phyloP scores from a whole-genome alignment of 129 eudicot species.

The Centrapalus pauciflorus region DNA sequence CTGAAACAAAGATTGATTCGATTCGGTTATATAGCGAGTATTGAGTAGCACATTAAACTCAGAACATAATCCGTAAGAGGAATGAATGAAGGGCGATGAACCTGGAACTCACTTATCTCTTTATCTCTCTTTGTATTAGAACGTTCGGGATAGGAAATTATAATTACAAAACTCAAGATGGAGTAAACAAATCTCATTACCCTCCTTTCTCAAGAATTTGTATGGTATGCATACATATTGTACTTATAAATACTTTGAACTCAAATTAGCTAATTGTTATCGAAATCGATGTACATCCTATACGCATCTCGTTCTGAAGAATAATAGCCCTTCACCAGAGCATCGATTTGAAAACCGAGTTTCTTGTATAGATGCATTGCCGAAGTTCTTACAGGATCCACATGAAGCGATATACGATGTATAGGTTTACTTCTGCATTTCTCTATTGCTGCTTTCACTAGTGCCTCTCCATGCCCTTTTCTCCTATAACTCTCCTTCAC shows the following conservation, averaged over 20 bases:
- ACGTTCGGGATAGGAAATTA: too few species aligned
- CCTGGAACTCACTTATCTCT: too few species aligned
- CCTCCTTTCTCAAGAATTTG: too few species aligned
- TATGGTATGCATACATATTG: neutral
- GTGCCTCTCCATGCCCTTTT: conserved; percentile 78
- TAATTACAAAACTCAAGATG: too few species aligned
- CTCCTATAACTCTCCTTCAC: conserved; percentile 81
- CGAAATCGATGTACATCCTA: conserved; percentile 83
- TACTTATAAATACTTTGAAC: neutral
- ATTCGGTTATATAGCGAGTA: too few species aligned
- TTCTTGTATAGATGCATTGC: conserved; percentile 87
- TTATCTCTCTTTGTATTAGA: too few species aligned
- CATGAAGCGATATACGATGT: conserved; percentile 84
- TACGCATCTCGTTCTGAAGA: conserved; percentile 79
- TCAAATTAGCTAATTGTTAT: conserved; percentile 16
- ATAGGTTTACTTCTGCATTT: conserved; percentile 66
- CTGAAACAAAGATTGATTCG: too few species aligned
- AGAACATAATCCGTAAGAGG: too few species aligned
- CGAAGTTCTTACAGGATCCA: conserved; percentile 76
- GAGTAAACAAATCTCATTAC: too few species aligned
- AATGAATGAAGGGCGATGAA: too few species aligned
- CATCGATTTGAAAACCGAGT: conserved; percentile 77
- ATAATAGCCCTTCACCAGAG: conserved; percentile 60
- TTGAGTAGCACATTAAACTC: too few species aligned
- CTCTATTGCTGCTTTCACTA: conserved; percentile 73